Evolutionary conservation across 1,139 yeast species (phyloP), one percentile per base, ranked within the genome.

Genomic region (Candida frijolesensis): DNA sequence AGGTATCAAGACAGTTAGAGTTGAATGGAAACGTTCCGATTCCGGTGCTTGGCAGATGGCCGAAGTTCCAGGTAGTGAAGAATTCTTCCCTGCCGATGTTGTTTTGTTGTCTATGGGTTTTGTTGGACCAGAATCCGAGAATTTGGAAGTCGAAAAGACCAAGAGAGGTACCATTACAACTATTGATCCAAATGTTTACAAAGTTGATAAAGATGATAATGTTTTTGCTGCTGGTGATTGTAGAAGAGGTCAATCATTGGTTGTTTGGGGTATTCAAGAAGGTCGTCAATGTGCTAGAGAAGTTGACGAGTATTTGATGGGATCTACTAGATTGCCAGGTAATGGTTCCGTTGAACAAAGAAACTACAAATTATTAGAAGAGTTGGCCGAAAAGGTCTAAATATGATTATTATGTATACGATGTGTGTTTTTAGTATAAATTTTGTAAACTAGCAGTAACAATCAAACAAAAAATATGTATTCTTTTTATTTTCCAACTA

Each of bases 241-340:
- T 76, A 87, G 99, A 78, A 87, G 99, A 74, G 99, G 99, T 33
- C 99, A 94, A 77, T 90, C 97, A 3, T 83, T 94, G 68, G 95
- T 94, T 68, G 99, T 94, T 52, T 94, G 99, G 98, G 99, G 98
- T 74, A 94, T 94, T 62, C 98, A 94, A 74, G 99, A 94, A 75
- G 99, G 99, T 60, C 85, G 98, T 76, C 97, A 94, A 72, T 89
- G 97, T 81, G 99, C 99, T 39, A 83, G 97, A 60, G 92, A 89
- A 62, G 95, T 94, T 55, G 99, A 94, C 66, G 71, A 77, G 61
- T 88, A 70, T 68, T 78, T 94, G 69, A 84, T 85, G 84, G 91
- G 94, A 33, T 71, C 81, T 55, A 81, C 96, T 34, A 80, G 89
- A 65, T 80, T 94, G 61, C 98, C 99, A 54, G 97, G 96, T 44